Conservation (phyloP, 75 land plant genomes). For the Isoetes taiwanensis region DNA sequence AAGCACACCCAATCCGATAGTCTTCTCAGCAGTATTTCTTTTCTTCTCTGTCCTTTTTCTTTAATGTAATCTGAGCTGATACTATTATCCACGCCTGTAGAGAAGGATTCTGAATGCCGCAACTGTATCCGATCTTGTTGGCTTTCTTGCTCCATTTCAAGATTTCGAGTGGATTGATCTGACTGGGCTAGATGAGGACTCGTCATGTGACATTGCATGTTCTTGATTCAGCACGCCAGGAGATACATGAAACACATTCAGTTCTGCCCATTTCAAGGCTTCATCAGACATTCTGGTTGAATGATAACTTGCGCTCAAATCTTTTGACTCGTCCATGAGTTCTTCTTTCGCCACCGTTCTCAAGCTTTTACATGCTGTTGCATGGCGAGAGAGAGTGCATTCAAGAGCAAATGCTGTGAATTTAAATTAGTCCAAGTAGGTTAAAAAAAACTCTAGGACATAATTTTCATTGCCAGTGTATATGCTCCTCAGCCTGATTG, state of each 20-base stretch:
- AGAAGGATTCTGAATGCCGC: too few relatives aligned
- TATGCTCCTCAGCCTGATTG: constrained; percentile 65
- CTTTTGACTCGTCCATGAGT: constrained; percentile 14
- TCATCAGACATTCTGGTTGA: too few relatives aligned
- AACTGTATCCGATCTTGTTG: too few relatives aligned
- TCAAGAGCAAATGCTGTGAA: constrained; percentile 59
- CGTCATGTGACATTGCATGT: too few relatives aligned
- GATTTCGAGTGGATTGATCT: too few relatives aligned
- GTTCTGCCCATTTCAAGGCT: too few relatives aligned
- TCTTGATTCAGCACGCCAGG: too few relatives aligned
- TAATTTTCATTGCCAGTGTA: constrained; percentile 73
- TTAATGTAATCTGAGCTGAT: too few relatives aligned
- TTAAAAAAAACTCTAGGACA: constrained; percentile 68
- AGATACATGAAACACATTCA: too few relatives aligned
- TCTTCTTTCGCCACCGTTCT: constrained; percentile 62
- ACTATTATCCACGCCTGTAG: too few relatives aligned
- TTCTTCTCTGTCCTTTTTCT: constrained; percentile 15
- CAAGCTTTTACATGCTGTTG: constrained; percentile 65
- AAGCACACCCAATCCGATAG: constrained; percentile 37
- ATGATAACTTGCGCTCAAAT: neutral
- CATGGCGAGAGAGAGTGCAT: constrained; percentile 73
- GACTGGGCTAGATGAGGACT: too few relatives aligned
- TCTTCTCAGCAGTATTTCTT: constrained; percentile 30
- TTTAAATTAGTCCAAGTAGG: constrained; percentile 35
- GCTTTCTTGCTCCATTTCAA: too few relatives aligned